Evolutionary conservation across 176 grass and related monocot genomes (phyloP).

Genomic region (Microstegium vimineum): DNA sequence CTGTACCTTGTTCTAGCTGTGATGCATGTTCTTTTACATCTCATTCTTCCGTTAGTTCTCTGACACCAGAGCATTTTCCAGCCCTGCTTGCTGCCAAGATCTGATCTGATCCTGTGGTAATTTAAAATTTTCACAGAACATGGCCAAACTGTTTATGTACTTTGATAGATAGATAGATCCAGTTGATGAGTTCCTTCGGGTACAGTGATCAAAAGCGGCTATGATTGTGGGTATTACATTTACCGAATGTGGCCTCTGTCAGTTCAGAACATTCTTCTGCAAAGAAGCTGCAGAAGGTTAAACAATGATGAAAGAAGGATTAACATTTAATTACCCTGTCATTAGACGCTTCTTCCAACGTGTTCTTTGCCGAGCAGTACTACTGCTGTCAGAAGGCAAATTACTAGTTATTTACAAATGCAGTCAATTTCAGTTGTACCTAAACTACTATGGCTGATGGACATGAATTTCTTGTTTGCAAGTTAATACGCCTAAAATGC

Average conservation of each 20-base stretch:
- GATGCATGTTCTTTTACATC: constrained; percentile 88
- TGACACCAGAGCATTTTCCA: constrained; percentile 53
- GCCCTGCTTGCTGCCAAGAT: constrained; percentile 48
- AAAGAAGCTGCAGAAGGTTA: constrained; percentile 32
- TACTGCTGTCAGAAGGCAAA: constrained; percentile 4
- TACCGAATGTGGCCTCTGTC: constrained; percentile 50
- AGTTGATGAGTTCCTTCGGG: constrained; percentile 22
- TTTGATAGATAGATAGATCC: constrained; percentile 47
- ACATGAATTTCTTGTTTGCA: constrained; percentile 7
- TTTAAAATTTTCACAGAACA: constrained; percentile 29
- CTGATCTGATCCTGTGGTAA: constrained; percentile 38
- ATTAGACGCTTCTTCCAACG: constrained; percentile 24
- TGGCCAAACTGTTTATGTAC: constrained; percentile 25
- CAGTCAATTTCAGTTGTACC: not conserved
- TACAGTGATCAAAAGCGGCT: constrained; percentile 35
- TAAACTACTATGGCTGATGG: not conserved
- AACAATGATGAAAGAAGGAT: constrained; percentile 30
- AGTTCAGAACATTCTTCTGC: constrained; percentile 52
- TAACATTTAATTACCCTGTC: constrained; percentile 20
- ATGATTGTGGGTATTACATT: constrained; percentile 46
- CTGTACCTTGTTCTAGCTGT: constrained; percentile 53
- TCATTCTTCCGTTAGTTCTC: constrained; percentile 64
- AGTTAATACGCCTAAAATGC: not conserved
- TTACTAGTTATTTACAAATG: constrained; percentile 6
- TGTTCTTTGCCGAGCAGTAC: not conserved